These are phyloP conservation scores for Paecilomyces niveus DNA, from an alignment of 2,329 filamentous ascomycete genomes.

Conservation along the genomic window DNA sequence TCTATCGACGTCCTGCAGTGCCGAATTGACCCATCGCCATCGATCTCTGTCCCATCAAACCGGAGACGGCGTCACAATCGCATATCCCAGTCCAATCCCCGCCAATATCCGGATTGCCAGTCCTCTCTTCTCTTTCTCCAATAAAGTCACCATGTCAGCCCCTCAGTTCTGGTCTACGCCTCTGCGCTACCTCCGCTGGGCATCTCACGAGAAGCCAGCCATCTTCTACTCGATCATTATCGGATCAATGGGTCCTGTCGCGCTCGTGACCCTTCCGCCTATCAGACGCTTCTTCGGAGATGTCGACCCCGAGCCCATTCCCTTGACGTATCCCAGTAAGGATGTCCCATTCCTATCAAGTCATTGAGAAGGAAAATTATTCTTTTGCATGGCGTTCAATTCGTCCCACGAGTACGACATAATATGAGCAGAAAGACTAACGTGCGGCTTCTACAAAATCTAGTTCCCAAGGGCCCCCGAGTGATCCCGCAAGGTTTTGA, in stretches of 20 bases:
- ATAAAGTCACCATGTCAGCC: slow-evolving; percentile 39
- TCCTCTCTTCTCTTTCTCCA: slow-evolving; percentile 4
- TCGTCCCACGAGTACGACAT: background rate
- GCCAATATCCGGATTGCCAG: slow-evolving; percentile 2
- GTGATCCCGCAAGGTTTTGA: slow-evolving; percentile 41
- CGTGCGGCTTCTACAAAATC: background rate
- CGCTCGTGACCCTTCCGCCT: slow-evolving; percentile 65
- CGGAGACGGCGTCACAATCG: slow-evolving; percentile 4
- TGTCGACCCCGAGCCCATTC: slow-evolving; percentile 62
- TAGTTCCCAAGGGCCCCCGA: slow-evolving; percentile 41
- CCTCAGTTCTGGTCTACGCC: slow-evolving; percentile 81
- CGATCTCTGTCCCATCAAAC: slow-evolving; percentile 10
- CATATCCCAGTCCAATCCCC: background rate
- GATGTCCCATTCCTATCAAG: slow-evolving; percentile 15
- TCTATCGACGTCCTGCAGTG: background rate
- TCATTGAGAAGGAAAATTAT: background rate
- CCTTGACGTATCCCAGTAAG: slow-evolving; percentile 89
- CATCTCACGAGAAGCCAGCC: slow-evolving; percentile 78
- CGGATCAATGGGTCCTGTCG: slow-evolving; percentile 64
- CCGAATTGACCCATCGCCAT: background rate
- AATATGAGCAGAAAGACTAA: background rate
- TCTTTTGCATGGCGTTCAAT: background rate
- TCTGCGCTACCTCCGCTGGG: slow-evolving; percentile 80
- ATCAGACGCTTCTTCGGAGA: slow-evolving; percentile 69
- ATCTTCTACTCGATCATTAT: slow-evolving; percentile 82